Percentiles rank a stretch among this genome's conserved stretches.
phyloP scores from a whole-genome alignment of 176 grass and related monocot genomes.

The Carex kokanica region DNA sequence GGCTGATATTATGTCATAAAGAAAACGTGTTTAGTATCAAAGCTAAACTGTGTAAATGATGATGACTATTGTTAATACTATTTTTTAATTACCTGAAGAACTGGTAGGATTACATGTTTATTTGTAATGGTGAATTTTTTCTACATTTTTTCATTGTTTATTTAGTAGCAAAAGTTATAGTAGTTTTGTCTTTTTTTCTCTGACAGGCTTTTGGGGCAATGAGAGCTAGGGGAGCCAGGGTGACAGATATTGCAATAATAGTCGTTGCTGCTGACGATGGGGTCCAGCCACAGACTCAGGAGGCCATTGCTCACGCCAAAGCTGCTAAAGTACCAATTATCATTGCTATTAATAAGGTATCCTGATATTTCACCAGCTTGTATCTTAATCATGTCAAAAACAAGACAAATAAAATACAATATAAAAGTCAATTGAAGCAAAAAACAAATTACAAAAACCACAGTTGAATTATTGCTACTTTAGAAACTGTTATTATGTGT shows the following conservation, averaged over 20 bases:
- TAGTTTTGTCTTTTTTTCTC: constrained; percentile 27
- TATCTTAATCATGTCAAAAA: not conserved
- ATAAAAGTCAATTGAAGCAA: not conserved
- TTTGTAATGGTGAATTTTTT: not conserved
- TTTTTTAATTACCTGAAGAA: not conserved
- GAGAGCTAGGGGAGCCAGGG: constrained; percentile 85
- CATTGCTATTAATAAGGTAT: constrained; percentile 90
- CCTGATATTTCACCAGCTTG: not conserved
- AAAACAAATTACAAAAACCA: not conserved
- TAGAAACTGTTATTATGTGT: not conserved
- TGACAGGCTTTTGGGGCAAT: constrained; percentile 95
- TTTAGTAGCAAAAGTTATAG: constrained; percentile 15
- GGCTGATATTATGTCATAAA: not conserved
- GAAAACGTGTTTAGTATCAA: not conserved
- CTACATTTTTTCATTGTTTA: not conserved
- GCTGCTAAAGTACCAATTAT: constrained; percentile 90
- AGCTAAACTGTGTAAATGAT: not conserved
- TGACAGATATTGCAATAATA: constrained; percentile 91
- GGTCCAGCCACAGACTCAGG: constrained; percentile 83
- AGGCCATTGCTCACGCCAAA: constrained; percentile 97
- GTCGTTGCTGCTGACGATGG: constrained; percentile 96
- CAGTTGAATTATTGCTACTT: constrained; percentile 22
- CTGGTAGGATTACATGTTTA: not conserved
- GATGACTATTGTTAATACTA: not conserved
- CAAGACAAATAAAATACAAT: not conserved